phyloP scores from a whole-genome alignment of 225 moss, liverwort and hornwort species.

The Sphagnum tenellum region DNA sequence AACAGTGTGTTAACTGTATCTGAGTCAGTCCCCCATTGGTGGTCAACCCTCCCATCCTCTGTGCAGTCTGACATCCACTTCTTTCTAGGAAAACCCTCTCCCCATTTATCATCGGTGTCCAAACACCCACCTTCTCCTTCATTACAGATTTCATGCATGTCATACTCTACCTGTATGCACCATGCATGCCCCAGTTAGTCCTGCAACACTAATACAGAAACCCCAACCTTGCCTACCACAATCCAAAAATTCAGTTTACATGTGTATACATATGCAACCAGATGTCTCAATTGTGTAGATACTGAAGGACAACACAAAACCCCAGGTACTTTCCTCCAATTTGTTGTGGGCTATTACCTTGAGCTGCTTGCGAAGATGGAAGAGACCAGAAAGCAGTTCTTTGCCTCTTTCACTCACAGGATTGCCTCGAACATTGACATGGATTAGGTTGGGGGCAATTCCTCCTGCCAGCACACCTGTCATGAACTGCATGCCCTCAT shows the following conservation, averaged over 20 bases:
- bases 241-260: too few species aligned
- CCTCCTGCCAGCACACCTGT: conserved; percentile 54
- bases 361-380: conserved; percentile 81
- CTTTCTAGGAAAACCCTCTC: conserved; percentile 42
- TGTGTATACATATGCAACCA: neutral
- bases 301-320: too few species aligned
- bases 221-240: too few species aligned
- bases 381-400: conserved; percentile 53
- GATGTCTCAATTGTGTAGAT: neutral
- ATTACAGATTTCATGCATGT: conserved; percentile 35
- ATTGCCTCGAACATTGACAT: conserved; percentile 69
- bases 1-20: conserved; percentile 30
- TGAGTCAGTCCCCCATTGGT: conserved; percentile 10
- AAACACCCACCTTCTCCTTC: conserved; percentile 11
- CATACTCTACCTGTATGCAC: conserved; percentile 44
- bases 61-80: conserved; percentile 54
- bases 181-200: too few species aligned
- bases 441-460: conserved; percentile 73
- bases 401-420: conserved; percentile 68
- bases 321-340: too few species aligned
- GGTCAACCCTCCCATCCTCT: conserved; percentile 31
- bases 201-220: too few species aligned
- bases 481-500: conserved; percentile 69
- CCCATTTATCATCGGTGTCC: conserved; percentile 33
- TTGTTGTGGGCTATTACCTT: conserved; percentile 28